A percentile compares a stretch with the other conserved stretches of the same genome.
Evolutionary conservation across 768 basidiomycete genomes (phyloP).

Genomic region (Podaxis mareebaensis): DNA sequence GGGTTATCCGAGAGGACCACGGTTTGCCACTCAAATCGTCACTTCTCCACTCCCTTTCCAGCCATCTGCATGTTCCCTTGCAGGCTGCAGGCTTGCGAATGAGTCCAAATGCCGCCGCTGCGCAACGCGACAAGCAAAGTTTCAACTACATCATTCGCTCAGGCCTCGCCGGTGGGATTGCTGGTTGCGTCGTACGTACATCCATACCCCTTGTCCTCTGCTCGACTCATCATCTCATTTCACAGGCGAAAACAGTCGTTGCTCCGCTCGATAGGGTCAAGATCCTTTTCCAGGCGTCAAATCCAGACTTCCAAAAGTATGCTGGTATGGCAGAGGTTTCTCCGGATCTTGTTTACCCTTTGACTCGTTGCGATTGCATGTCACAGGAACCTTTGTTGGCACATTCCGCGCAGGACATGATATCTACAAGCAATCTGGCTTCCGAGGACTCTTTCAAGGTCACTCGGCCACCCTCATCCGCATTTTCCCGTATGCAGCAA

Average conservation of each 20-base stretch:
- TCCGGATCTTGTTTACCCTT: neutral
- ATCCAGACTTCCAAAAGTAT: slow-evolving; percentile 92
- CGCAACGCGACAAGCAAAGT: slow-evolving; percentile 52
- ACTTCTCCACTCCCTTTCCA: neutral
- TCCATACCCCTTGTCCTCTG: slow-evolving; percentile 13
- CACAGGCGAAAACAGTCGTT: slow-evolving; percentile 91
- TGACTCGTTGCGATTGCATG: neutral
- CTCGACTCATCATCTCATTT: slow-evolving; percentile 17
- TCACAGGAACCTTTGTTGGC: slow-evolving; percentile 82
- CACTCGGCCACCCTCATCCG: slow-evolving; percentile 94
- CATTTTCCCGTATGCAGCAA: slow-evolving; percentile 95
- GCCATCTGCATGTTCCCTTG: slow-evolving; percentile 34
- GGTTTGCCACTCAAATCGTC: slow-evolving; percentile 8
- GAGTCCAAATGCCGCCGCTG: slow-evolving; percentile 57
- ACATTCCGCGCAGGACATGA: slow-evolving; percentile 72
- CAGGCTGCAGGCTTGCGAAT: slow-evolving; percentile 42
- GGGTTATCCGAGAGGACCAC: slow-evolving; percentile 1
- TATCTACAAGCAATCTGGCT: slow-evolving; percentile 69
- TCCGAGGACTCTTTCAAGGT: slow-evolving; percentile 88
- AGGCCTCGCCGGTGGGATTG: slow-evolving; percentile 89
- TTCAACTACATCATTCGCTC: slow-evolving; percentile 71
- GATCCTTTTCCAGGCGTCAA: slow-evolving; percentile 97
- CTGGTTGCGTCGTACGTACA: slow-evolving; percentile 84
- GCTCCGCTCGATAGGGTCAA: slow-evolving; percentile 98
- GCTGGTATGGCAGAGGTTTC: slow-evolving; percentile 59